A percentile compares a stretch with the other conserved stretches of the same genome.
phyloP scores from a whole-genome alignment of 2,329 filamentous ascomycete species.

The Cyphellophora europaea region DNA sequence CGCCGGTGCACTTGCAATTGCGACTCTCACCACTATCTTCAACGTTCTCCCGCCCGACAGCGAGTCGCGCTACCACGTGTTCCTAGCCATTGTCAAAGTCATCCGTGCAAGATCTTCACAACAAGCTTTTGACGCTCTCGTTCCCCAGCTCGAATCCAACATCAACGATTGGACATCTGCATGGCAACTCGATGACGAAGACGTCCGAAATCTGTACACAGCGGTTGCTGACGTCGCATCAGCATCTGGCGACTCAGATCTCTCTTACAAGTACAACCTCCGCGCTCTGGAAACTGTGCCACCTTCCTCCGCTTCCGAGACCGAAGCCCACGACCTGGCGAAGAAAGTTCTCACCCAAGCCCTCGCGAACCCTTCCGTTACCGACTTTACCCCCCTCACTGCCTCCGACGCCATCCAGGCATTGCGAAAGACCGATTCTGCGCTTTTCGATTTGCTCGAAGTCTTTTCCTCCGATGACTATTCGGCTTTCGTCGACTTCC shows the following conservation, averaged over 20 bases:
- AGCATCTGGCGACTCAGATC: conserved; percentile 68
- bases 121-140: conserved; percentile 72
- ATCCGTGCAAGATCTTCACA: conserved; percentile 62
- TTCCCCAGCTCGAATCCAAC: conserved; percentile 67
- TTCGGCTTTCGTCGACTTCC: conserved; percentile 92
- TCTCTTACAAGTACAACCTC: conserved; percentile 63
- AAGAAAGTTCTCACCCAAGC: conserved; percentile 57
- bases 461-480: conserved; percentile 91
- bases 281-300: conserved; percentile 72
- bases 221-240: conserved; percentile 72
- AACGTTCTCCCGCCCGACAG: conserved; percentile 75
- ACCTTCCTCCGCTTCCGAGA: conserved; percentile 38
- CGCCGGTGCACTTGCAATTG: conserved; percentile 76
- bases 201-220: conserved; percentile 75
- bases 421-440: conserved; percentile 71
- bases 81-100: conserved; percentile 78
- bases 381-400: conserved; percentile 65
- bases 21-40: conserved; percentile 89
- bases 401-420: conserved; percentile 71
- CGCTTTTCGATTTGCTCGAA: conserved; percentile 85
- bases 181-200: conserved; percentile 76
- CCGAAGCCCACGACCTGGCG: conserved; percentile 49
- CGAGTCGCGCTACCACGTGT: conserved; percentile 78
- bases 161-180: conserved; percentile 71
- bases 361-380: conserved; percentile 57